phyloP scores from a whole-genome alignment of 1,139 yeast genomes.

The Debaryomyces singareniensis region DNA sequence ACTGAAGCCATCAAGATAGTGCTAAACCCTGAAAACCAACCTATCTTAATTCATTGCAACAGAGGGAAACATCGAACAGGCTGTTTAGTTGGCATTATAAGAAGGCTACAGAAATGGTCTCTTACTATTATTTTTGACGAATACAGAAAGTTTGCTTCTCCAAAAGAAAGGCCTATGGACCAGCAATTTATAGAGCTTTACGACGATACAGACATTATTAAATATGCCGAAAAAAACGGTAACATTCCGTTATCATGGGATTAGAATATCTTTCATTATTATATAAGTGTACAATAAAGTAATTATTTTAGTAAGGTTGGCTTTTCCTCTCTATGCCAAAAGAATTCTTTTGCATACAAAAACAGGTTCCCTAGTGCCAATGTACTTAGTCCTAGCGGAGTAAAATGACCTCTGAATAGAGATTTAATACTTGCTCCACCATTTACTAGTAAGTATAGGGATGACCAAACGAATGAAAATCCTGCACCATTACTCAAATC shows the following conservation, averaged over 20 bases:
- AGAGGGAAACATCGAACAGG: conserved; percentile 97
- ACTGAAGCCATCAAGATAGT: conserved; percentile 80
- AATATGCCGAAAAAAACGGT: conserved; percentile 42
- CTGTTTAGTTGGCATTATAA: conserved; percentile 84
- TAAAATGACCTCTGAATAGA: conserved; percentile 31
- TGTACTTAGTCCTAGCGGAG: conserved; percentile 57
- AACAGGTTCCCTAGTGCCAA: conserved; percentile 60
- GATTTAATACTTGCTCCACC: conserved; percentile 53
- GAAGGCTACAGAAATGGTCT: conserved; percentile 89
- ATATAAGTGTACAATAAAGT: no score
- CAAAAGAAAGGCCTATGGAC: conserved; percentile 91
- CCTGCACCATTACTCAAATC: conserved; percentile 85
- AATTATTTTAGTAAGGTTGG: no score
- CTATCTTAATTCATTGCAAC: conserved; percentile 88
- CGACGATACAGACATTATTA: conserved; percentile 54
- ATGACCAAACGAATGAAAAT: conserved; percentile 81
- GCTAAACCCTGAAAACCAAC: conserved; percentile 80
- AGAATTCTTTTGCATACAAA: conserved; percentile 65
- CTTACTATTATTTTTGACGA: conserved; percentile 91
- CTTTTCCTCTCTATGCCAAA: no score
- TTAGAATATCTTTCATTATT: conserved; percentile 5
- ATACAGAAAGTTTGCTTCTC: conserved; percentile 87
- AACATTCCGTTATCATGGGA: conserved; percentile 72
- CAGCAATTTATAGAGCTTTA: conserved; percentile 91
- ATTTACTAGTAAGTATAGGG: conserved; percentile 69